Evolutionary conservation across 1,284 basidiomycete genomes (phyloP), one percentile per base, ranked within the genome.

Genomic region (Erythrobasidium hasegawianum): DNA sequence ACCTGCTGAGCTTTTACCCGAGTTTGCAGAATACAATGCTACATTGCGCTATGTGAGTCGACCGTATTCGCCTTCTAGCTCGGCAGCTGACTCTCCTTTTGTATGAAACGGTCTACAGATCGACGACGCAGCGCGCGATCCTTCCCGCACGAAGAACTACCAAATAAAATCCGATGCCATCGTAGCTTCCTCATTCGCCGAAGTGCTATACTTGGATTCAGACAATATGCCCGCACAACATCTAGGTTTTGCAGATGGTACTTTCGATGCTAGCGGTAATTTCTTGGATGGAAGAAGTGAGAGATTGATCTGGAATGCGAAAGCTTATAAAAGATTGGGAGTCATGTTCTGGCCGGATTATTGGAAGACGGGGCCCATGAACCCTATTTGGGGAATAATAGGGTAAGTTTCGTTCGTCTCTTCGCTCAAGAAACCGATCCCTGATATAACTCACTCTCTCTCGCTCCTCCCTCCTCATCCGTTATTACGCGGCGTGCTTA

Each of bases 151-250:
- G 0, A 38, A 38, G 62, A 77, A 73, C 43, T 80, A 80, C 70
- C 79, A 80, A 53, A 75, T 82, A 29, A 82, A 81, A 69, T 80
- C 80, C 1, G 72, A 78, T 11, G 79, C 80, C 5, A 75, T 82
- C 16, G 76, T 80, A 11, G 73, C 79, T 50, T 76, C 72, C 45
- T 75, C 77, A 1, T 82, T 77, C 74, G 71, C 75, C 22, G 78
- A 82, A 70, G 77, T 81, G 1, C 72, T 82, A 22, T 80, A 81
- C 69, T 76, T 82, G 43, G 79, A 80, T 68, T 78, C 76, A 18
- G 80, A 80, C 69, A 77, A 77, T 22, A 76, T 81, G 22, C 80
- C 80, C 0, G 47, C 69, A 8, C 64, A 58, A 5, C 61, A 70
- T 53, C 49, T 70, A 39, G 59, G 66, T 41, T 54, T 67, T 57